Base-by-base conservation (phyloP, 306 rosid species). In the Oxytropis ochrocephala region DNA sequence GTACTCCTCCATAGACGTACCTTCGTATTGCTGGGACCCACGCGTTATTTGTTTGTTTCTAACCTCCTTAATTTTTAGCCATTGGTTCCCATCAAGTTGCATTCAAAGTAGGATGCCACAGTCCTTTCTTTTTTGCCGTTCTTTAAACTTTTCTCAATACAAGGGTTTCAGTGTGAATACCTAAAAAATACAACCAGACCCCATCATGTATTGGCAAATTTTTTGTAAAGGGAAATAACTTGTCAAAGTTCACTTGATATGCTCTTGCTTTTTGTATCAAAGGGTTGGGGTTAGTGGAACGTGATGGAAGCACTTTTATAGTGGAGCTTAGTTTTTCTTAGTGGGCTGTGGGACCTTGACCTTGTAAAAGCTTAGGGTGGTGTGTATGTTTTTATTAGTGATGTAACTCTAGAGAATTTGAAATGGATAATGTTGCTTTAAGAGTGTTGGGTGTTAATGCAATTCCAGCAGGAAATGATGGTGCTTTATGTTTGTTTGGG, bases 311-410 rank as follows among this genome's bases (percentile, higher is more conserved):
- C 81, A 47, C 91, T 84, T 82, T 80, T 61, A 44, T 72, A 76
- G 79, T 80, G 89, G 90, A 82, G 69, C 70, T 85, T 68, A 35
- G 68, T 67, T 75, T 83, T 57, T 60, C 80, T 81, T 81, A 84
- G 96, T 91, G 98, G 96, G 81, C 12, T 74, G 91, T 90, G 98
- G 98, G 98, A 72, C 98, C 91, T 79, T 76, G 16, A 74, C 98
- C 92, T 79, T 76, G 27, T 59, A 67, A 83, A 85, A 54, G 77
- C 59, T 48, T 82, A 79, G 81, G 69, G 58, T 67, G 80, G 86
- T 77, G 72, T 80, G 74, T 80, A 64, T 79, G 24, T 69, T 56
- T 47, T 57, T 59, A 72, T 33, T 51, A 72, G 81, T 64, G 63
- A 59, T 79, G 84, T 79, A 85, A 77, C 70, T 69, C 76, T 69